Conservation (phyloP, 2,329 filamentous ascomycete genomes). For the Botrytis fabae region DNA sequence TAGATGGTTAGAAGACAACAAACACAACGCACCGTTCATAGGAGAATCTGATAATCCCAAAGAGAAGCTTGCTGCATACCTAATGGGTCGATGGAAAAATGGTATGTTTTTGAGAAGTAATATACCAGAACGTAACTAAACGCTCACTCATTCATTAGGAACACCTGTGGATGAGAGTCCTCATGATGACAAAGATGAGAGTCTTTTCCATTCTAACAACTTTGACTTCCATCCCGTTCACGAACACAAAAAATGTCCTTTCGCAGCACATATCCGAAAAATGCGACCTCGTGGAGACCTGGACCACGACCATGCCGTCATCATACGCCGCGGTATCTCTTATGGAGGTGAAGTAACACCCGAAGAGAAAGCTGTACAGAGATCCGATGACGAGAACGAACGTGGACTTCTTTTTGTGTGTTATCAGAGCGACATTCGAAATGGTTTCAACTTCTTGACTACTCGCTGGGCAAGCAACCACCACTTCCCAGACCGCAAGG, state of each 20-base stretch:
- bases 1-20: constrained; percentile 14
- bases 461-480: constrained; percentile 33
- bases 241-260: constrained; percentile 45
- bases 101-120: constrained; percentile 32
- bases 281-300: constrained; percentile 45
- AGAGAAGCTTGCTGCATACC: constrained; percentile 6
- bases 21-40: background rate
- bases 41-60: background rate
- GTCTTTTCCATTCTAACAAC: constrained; percentile 39
- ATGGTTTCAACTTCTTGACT: constrained; percentile 41
- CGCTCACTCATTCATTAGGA: background rate
- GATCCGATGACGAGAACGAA: constrained; percentile 34
- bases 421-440: constrained; percentile 47
- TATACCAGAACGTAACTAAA: background rate
- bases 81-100: constrained; percentile 16
- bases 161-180: constrained; percentile 8
- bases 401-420: constrained; percentile 49
- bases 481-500: constrained; percentile 30
- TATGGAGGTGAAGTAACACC: constrained; percentile 45
- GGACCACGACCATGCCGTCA: constrained; percentile 41
- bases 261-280: constrained; percentile 50
- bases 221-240: constrained; percentile 32
- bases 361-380: constrained; percentile 39
- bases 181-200: background rate
- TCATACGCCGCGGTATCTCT: constrained; percentile 49